Conservation (phyloP, 495 filamentous ascomycete genomes). For the Aspergillus bertholletiae region DNA sequence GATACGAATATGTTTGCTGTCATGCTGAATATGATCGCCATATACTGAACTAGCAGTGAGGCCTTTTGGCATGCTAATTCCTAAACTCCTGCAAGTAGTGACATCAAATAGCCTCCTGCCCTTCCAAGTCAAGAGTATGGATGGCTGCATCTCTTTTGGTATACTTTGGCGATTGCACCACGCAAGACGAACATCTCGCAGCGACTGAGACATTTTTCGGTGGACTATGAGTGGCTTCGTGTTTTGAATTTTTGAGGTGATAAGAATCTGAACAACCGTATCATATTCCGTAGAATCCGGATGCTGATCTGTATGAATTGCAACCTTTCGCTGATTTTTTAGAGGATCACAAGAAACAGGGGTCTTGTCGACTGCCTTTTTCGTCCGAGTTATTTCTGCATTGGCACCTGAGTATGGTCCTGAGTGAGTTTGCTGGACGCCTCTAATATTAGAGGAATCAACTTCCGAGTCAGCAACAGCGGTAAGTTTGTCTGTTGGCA, state of each 20-base stretch:
- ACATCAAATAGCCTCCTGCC: conserved; percentile 67
- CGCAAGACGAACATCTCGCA: conserved; percentile 60
- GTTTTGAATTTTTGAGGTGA: conserved; percentile 60
- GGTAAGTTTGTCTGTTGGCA: background rate
- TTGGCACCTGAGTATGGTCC: background rate
- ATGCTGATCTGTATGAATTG: background rate
- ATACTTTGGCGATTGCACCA: conserved; percentile 66
- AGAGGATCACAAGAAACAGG: background rate
- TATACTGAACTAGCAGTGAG: conserved; percentile 26
- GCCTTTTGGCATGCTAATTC: conserved; percentile 47
- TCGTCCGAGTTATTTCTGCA: background rate
- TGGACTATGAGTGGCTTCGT: conserved; percentile 62
- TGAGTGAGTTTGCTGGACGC: background rate
- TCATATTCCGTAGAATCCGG: conserved; percentile 20
- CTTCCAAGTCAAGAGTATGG: conserved; percentile 77
- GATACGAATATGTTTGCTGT: conserved; percentile 33
- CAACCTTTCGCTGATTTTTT: background rate
- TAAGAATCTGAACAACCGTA: conserved; percentile 64
- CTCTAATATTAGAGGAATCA: background rate
- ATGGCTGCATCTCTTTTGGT: conserved; percentile 34
- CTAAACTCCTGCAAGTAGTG: conserved; percentile 65
- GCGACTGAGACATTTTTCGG: conserved; percentile 60
- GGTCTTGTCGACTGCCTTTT: background rate
- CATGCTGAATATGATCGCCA: conserved; percentile 27
- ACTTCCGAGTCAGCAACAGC: background rate